Evolutionary conservation across 2,329 filamentous ascomycete species (phyloP).

Genomic region (Plenodomus biglobosus): DNA sequence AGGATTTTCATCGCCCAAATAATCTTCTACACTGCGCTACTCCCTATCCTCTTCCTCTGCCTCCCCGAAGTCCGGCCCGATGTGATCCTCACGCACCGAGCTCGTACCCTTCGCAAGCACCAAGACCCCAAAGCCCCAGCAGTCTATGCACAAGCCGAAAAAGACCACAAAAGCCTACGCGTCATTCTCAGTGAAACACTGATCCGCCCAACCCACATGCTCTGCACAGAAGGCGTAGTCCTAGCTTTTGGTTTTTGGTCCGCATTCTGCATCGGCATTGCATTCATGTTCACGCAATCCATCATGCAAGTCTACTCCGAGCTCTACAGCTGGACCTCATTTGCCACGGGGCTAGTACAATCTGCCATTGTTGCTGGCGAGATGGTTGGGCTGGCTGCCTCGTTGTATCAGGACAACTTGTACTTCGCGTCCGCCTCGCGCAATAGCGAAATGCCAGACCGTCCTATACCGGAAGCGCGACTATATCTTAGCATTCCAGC

Average conservation of each 20-base stretch:
- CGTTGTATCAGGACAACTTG: slow-evolving; percentile 41
- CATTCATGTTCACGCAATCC: slow-evolving; percentile 55
- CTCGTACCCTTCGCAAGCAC: slow-evolving; percentile 33
- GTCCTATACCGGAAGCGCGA: slow-evolving; percentile 50
- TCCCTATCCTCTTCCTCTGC: slow-evolving; percentile 46
- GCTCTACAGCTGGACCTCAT: slow-evolving; percentile 47
- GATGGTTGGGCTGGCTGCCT: slow-evolving; percentile 45
- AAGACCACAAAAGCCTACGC: slow-evolving; percentile 32
- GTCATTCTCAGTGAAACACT: slow-evolving; percentile 44
- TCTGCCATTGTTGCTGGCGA: slow-evolving; percentile 51
- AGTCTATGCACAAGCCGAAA: slow-evolving; percentile 41
- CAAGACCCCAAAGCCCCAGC: slow-evolving; percentile 17
- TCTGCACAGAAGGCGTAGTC: slow-evolving; percentile 55
- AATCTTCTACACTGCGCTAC: slow-evolving; percentile 49
- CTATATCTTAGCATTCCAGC: slow-evolving; percentile 49
- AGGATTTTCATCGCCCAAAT: slow-evolving; percentile 53
- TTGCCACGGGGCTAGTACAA: slow-evolving; percentile 51
- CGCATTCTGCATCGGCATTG: slow-evolving; percentile 50
- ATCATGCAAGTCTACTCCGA: slow-evolving; percentile 47
- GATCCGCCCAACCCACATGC: slow-evolving; percentile 43
- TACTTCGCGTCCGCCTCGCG: slow-evolving; percentile 47
- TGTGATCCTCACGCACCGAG: slow-evolving; percentile 49
- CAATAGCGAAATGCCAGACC: slow-evolving; percentile 45
- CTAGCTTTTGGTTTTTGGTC: slow-evolving; percentile 53
- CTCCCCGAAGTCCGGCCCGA: slow-evolving; percentile 53